Base-by-base conservation (phyloP, 176 grass and related monocot species). In the Thalia dealbata region DNA sequence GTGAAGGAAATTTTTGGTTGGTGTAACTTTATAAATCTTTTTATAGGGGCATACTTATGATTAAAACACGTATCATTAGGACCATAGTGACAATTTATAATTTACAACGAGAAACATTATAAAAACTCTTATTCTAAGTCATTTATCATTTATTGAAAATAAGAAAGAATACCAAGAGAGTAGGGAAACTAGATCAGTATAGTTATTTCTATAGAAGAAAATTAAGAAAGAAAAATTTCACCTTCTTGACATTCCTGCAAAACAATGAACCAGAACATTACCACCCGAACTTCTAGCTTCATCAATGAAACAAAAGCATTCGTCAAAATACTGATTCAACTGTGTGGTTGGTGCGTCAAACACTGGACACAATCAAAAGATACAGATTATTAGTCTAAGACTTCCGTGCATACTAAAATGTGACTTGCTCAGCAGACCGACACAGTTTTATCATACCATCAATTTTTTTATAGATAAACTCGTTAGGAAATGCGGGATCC, bases 211-310 rank as follows among this genome's bases (percentile, higher is more conserved):
- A 8, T 48, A 9, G 45, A 48, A 48, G 51, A 0, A 32, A 43
- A 75, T 14, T 9, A 22, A 19, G 13, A 32, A 24, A 64, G 50
- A 18, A 61, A 38, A 44, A 14, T 61, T 80, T 84, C 10, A 96
- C 95, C 95, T 99, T 81, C 87, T 92, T 15, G 95, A 99, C 74
- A 83, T 81, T 75, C 95, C 95, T 21, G 87, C 95, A 91, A 88
- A 97, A 83, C 95, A 97, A 86, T 97, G 95, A 73, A 97, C 87
- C 58, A 97, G 73, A 27, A 88, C 83, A 55, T 77, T 83, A 55
- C 85, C 90, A 78, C 95, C 87, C 63, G 79, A 32, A 44, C 30
- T 81, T 56, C 78, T 84, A 69, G 79, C 90, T 86, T 93, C 90
- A 70, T 97, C 87, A 60, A 97, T 88, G 81, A 93, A 97, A 77